Base-by-base conservation (phyloP, 805 yeast species). In the Metschnikowia shivogae region DNA sequence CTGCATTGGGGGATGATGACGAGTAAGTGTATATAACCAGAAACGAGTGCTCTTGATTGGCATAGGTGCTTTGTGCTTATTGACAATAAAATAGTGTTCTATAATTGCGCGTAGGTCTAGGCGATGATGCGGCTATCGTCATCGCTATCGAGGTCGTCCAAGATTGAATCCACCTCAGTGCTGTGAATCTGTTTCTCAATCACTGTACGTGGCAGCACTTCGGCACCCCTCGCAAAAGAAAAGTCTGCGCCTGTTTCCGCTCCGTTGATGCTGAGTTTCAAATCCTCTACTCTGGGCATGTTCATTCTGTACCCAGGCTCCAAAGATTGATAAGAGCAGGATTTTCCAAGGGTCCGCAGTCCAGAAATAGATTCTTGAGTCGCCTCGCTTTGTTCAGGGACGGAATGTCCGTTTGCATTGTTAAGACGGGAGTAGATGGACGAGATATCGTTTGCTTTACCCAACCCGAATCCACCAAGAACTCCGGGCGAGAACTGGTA, bases 1-100 rank as follows among this genome's bases (percentile, higher is more conserved):
- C 83, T 55, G 92, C 92, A 22, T 77, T 86, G 59, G 84, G 72
- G 37, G 82, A 76, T 24, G 84, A 76, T 34, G 78, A 74, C 39
- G 73, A 58, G 35, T 47, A 48, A 48, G 46, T 43, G 47, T 48
- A 46, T 31, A 47, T 50, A 50, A 39, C 13, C 45, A 41, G 35
- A 39, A 39, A 39, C 22, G 32, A 14, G 38, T 14, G 19, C 36
- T 39, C 27, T 36, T 29, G 11, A 37, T 7, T 22, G 26, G 26
- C 26, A 22, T 22, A 22, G 26, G 26, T 22, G 6, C 8, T 22
- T 22, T 22, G 26, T 22, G 26, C 26, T 22, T 22, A 22, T 22
- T 22, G 26, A 22, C 26, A 22, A 22, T 22, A 22, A 22, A 22
- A 5, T 22, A 22, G 26, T 22, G 26, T 22, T 22, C 40, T 29